These are phyloP conservation scores for Sclerotiophoma versabilis DNA, from an alignment of 2,329 filamentous ascomycete species.

Conservation along the genomic window DNA sequence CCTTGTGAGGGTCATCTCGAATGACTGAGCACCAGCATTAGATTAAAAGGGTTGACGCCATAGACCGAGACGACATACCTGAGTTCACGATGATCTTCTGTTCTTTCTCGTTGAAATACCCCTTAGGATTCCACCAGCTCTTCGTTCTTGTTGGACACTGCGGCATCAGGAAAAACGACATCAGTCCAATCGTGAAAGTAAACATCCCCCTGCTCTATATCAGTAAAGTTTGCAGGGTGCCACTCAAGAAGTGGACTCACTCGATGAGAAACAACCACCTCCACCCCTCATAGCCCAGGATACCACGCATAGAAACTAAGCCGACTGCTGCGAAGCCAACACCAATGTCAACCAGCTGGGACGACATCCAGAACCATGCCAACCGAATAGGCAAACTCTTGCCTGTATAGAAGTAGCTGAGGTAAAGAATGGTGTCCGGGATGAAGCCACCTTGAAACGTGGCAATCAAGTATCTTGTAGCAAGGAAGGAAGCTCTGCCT, in stretches of 20 bases:
- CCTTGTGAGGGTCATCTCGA: slow-evolving; percentile 60
- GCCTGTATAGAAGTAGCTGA: slow-evolving; percentile 57
- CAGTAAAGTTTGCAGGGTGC: background rate
- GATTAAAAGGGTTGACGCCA: background rate
- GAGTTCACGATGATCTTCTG: slow-evolving; percentile 70
- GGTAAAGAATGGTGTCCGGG: slow-evolving; percentile 67
- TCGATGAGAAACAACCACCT: slow-evolving; percentile 56
- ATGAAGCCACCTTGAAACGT: slow-evolving; percentile 60
- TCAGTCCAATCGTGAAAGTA: slow-evolving; percentile 24
- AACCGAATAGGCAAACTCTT: slow-evolving; percentile 50
- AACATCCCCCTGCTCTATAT: slow-evolving; percentile 7
- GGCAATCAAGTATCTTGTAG: slow-evolving; percentile 48
- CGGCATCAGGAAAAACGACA: slow-evolving; percentile 40
- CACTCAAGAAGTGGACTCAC: background rate
- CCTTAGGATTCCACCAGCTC: slow-evolving; percentile 37
- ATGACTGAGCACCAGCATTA: slow-evolving; percentile 50
- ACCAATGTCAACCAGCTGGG: slow-evolving; percentile 37
- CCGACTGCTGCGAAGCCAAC: slow-evolving; percentile 42
- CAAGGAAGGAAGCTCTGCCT: slow-evolving; percentile 50
- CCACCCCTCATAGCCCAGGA: slow-evolving; percentile 54
- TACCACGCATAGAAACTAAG: slow-evolving; percentile 48
- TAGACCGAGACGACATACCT: background rate
- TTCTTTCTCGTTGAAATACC: slow-evolving; percentile 70
- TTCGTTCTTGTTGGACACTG: slow-evolving; percentile 65
- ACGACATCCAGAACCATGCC: slow-evolving; percentile 51